These are phyloP conservation scores for Conringia planisiliqua DNA, from an alignment of 345 rosid species.

Conservation along the genomic window DNA sequence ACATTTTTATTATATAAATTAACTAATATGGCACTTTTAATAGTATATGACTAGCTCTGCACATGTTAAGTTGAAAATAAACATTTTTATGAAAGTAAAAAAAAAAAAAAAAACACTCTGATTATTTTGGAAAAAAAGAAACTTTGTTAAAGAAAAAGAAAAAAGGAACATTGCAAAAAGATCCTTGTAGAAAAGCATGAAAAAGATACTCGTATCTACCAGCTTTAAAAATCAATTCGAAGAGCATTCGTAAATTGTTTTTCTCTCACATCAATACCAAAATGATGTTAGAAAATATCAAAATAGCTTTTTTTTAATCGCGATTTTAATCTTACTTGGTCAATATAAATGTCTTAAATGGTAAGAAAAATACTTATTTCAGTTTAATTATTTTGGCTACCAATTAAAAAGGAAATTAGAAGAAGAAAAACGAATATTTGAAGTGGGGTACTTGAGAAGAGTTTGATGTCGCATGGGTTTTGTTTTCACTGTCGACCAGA, in stretches of 20 bases:
- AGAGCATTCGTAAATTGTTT: background rate
- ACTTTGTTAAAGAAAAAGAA: constrained; percentile 28
- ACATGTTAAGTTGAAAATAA: background rate
- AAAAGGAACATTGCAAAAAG: constrained; percentile 33
- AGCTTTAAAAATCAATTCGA: constrained; percentile 18
- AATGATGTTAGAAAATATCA: background rate
- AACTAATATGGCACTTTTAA: background rate
- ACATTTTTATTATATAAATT: background rate
- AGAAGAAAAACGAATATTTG: constrained; percentile 12
- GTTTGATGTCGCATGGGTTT: constrained; percentile 18
- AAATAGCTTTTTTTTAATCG: background rate
- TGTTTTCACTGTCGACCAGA: constrained; percentile 39
- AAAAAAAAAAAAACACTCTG: too few species aligned
- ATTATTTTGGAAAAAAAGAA: background rate
- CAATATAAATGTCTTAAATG: background rate
- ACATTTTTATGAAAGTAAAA: background rate
- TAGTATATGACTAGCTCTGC: background rate
- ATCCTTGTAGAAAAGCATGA: constrained; percentile 21
- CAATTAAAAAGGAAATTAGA: background rate
- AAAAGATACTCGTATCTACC: constrained; percentile 42
- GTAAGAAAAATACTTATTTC: background rate
- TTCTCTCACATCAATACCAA: background rate
- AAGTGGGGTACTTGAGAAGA: constrained; percentile 2
- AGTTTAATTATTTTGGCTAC: background rate
- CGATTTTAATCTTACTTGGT: background rate